Percentiles rank a stretch among this genome's conserved stretches.
Evolutionary conservation across 306 rosid genomes (phyloP).

Genomic region (Gillenia trifoliata): DNA sequence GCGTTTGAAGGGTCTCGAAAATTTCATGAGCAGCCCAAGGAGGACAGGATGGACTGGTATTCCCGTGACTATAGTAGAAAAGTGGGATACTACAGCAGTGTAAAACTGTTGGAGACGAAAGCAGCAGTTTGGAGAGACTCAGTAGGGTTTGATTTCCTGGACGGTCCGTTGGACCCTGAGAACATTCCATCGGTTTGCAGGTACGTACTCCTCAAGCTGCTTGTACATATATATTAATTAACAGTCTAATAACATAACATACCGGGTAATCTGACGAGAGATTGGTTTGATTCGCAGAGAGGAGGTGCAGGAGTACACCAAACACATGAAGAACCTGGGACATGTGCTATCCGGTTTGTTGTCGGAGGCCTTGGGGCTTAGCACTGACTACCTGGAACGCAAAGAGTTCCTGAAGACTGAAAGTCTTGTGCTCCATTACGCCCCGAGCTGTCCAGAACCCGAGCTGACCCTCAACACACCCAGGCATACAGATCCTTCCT

Average conservation of each 20-base stretch:
- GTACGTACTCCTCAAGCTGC: constrained; percentile 15
- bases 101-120: constrained; percentile 52
- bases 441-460: constrained; percentile 82
- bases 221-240: too few species aligned
- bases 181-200: constrained; percentile 56
- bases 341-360: constrained; percentile 43
- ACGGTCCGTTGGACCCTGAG: constrained; percentile 50
- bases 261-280: neutral
- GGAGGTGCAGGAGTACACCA: constrained; percentile 48
- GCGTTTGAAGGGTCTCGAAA: constrained; percentile 34
- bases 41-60: constrained; percentile 65
- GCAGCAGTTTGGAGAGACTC: constrained; percentile 85
- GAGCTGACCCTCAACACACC: constrained; percentile 57
- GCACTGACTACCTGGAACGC: constrained; percentile 37
- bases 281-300: constrained; percentile 29
- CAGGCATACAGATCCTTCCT: constrained; percentile 75
- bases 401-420: constrained; percentile 62
- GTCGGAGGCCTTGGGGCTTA: constrained; percentile 64
- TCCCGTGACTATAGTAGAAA: constrained; percentile 47
- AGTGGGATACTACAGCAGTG: constrained; percentile 58
- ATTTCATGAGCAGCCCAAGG: constrained; percentile 64
- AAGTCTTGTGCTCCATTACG: constrained; percentile 60
- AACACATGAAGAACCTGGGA: constrained; percentile 38
- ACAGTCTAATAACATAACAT: neutral
- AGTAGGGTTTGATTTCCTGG: constrained; percentile 50